Evolutionary conservation across 2,329 filamentous ascomycete genomes (phyloP).

Genomic region (Fusarium nurragi): DNA sequence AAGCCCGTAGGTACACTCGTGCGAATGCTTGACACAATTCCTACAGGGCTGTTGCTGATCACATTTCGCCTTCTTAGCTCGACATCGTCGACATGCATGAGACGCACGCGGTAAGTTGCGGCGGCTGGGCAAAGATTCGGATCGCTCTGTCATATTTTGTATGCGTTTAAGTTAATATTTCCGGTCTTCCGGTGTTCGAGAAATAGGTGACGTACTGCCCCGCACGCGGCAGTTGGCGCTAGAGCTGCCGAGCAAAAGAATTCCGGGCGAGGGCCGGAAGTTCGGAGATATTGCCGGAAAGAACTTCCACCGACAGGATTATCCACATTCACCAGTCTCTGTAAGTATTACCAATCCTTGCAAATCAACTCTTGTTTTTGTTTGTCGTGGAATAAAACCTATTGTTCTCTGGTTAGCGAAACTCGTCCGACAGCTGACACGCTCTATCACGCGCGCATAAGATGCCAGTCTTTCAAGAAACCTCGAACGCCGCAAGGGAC

Average conservation of each 20-base stretch:
- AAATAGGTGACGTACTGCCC: background rate
- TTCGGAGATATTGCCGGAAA: constrained; percentile 1
- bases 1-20: background rate
- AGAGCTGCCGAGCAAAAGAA: background rate
- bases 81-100: constrained; percentile 8
- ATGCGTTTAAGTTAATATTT: background rate
- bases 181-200: background rate
- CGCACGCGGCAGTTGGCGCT: background rate
- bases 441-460: background rate
- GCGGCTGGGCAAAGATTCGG: background rate
- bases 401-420: background rate
- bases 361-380: background rate
- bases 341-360: background rate
- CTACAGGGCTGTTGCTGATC: constrained; percentile 6
- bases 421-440: background rate
- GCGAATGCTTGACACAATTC: background rate
- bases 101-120: constrained; percentile 4
- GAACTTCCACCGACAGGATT: background rate
- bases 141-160: background rate
- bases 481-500: background rate
- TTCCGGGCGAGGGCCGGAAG: constrained; percentile 5
- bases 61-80: constrained; percentile 1
- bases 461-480: constrained; percentile 25
- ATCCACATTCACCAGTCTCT: background rate
- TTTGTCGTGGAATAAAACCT: background rate